These are phyloP conservation scores for Candida parachauliodes DNA, from an alignment of 805 yeast genomes.

Conservation along the genomic window DNA sequence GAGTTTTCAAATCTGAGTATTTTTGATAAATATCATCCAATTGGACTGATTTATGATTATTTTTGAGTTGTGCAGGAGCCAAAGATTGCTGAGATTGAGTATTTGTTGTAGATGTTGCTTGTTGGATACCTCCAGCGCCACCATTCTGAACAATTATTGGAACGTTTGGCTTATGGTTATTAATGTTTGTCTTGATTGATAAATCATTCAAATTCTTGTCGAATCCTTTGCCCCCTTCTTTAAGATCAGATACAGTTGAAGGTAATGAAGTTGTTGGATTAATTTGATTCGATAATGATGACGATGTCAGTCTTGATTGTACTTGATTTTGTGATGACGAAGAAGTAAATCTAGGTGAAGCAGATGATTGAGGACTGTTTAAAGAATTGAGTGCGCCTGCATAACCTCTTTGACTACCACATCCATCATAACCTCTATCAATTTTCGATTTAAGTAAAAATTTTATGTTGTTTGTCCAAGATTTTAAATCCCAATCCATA, in stretches of 20 bases:
- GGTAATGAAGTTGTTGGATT: constrained; percentile 1
- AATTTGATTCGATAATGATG: constrained; percentile 4
- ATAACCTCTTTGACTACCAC: constrained; percentile 66
- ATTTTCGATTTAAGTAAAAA: constrained; percentile 30
- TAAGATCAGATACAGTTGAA: not conserved
- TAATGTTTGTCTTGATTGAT: constrained; percentile 9
- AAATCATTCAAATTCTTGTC: constrained; percentile 14
- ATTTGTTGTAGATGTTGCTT: not conserved
- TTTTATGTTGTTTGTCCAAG: constrained; percentile 32
- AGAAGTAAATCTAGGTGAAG: constrained; percentile 11
- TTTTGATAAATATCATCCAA: constrained; percentile 42
- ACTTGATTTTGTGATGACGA: not conserved
- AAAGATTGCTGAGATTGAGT: not conserved
- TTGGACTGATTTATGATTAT: constrained; percentile 32
- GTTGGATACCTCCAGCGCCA: constrained; percentile 1
- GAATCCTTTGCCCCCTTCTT: constrained; percentile 5
- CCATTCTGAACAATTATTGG: constrained; percentile 8
- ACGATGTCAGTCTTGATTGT: constrained; percentile 3
- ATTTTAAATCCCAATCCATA: constrained; percentile 34
- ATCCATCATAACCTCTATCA: constrained; percentile 61
- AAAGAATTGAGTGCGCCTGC: constrained; percentile 58
- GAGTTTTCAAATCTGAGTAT: constrained; percentile 35
- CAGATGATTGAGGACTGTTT: constrained; percentile 25
- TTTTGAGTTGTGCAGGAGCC: not conserved
- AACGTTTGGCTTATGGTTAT: constrained; percentile 4